Base-by-base conservation (phyloP, 2,329 filamentous ascomycete species). In the Nemania sp. region DNA sequence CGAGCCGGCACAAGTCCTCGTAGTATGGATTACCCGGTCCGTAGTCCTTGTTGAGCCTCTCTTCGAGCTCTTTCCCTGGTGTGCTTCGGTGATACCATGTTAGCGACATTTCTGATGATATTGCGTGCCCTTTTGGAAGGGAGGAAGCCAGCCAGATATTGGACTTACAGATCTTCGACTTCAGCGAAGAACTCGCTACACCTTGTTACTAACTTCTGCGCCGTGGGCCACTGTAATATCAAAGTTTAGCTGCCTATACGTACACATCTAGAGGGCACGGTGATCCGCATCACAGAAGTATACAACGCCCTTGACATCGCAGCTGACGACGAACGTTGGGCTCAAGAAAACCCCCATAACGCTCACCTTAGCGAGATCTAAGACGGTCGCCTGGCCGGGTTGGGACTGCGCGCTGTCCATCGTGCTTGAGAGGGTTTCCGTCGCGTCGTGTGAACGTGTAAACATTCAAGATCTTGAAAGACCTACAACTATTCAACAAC, bases 31-130 rank as follows among this genome's bases (percentile, higher is more conserved):
- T 80, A 1, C 77, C 78, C 0, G 77, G 78, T 3, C 78, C 78
- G 63, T 80, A 80, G 10, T 77, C 65, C 20, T 61, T 60, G 68
- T 82, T 82, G 1, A 81, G 74, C 13, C 69, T 68, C 2, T 68
- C 69, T 67, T 81, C 79, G 45, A 82, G 75, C 9, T 75, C 76
- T 64, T 77, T 76, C 11, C 79, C 79, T 0, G 79, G 80, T 0
- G 79, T 82, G 39, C 78, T 64, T 60, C 18, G 29, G 17, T 42
- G 3, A 45, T 51, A 40, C 42, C 20, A 34, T 29, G 48, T 62
- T 43, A 62, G 55, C 48, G 25, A 10, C 17, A 18, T 39, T 9
- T 47, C 21, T 25, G 12, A 37, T 43, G 20, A 54, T 21, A 15
- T 4, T 39, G 15, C 45, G 4, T 54, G 11, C n/a, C 17, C 9